Evolutionary conservation across 2,329 filamentous ascomycete species (phyloP), one percentile per base, ranked within the genome.

Genomic region (Cordyceps pruinosa): DNA sequence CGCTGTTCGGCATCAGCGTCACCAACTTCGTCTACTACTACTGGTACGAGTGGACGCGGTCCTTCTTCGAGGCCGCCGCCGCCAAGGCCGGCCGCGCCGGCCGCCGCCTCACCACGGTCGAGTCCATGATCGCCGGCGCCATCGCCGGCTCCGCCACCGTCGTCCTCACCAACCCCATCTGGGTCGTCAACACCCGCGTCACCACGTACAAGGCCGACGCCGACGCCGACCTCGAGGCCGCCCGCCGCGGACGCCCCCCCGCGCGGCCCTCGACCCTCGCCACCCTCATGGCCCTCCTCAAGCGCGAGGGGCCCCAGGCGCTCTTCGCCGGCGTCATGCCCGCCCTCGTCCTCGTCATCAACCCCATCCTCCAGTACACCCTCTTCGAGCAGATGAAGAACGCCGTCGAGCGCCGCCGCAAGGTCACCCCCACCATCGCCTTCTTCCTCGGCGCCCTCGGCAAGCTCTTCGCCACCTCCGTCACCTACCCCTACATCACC

Each of bases 1-100:
- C 94, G 52, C 80, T 99, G 46, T 97, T 99, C 73, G 94, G 94
- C 71, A 97, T 99, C 77, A 94, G 89, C 73, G 87, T 99, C 65
- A 99, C 94, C 66, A 99, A 99, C 79, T 99, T 99, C 71, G 93
- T 99, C 48, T 99, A 99, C 81, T 99, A 99, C 77, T 99, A 97
- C 80, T 99, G 90, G 93, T 99, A 97, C 75, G 94, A 99, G 77
- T 99, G 90, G 89, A 94, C 91, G 61, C 86, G 92, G 59, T 81
- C 87, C 51, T 88, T 88, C 70, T 97, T 97, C 76, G 90, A 90
- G 71, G 79, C 81, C 62, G 89, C 90, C 10, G 90, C 91, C 46
- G 72, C 80, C 58, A 86, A 84, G 66, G 79, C 88, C 56, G 89
- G 88, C 34, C 85, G 90, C 62, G 82, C 85, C 58, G 85, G 82